phyloP scores from a whole-genome alignment of 306 rosid species.

The Castanea sativa region DNA sequence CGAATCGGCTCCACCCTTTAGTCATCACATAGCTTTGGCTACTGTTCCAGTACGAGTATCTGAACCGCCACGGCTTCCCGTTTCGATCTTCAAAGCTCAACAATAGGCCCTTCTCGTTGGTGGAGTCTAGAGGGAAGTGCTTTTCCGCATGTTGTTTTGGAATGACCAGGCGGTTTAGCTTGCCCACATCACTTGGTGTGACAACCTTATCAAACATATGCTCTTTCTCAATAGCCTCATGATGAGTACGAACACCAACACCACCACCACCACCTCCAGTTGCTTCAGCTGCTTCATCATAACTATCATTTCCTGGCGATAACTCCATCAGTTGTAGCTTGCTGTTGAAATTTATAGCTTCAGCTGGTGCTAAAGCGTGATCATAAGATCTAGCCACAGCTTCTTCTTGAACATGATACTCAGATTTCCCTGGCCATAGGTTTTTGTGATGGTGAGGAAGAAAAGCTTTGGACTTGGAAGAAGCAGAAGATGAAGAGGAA shows the following conservation, averaged over 20 bases:
- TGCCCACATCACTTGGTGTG: slow-evolving; percentile 91
- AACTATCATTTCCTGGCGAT: slow-evolving; percentile 29
- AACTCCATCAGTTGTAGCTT: slow-evolving; percentile 45
- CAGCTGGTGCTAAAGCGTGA: slow-evolving; percentile 31
- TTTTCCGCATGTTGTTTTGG: slow-evolving; percentile 86
- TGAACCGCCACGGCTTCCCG: slow-evolving; percentile 78
- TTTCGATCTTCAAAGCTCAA: slow-evolving; percentile 67
- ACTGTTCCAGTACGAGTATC: slow-evolving; percentile 92
- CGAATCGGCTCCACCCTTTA: slow-evolving; percentile 93
- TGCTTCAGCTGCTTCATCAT: slow-evolving; percentile 16
- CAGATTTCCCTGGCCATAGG: slow-evolving; percentile 19
- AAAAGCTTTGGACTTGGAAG: slow-evolving; percentile 25
- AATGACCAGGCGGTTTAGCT: slow-evolving; percentile 80
- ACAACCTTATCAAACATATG: slow-evolving; percentile 90
- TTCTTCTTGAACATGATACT: neutral
- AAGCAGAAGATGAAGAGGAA: slow-evolving; percentile 25
- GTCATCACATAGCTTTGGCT: slow-evolving; percentile 97
- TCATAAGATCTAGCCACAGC: neutral
- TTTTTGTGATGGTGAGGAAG: slow-evolving; percentile 9
- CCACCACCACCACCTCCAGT: neutral
- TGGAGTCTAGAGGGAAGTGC: slow-evolving; percentile 67
- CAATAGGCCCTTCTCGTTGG: slow-evolving; percentile 75
- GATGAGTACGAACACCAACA: neutral
- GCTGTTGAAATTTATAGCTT: slow-evolving; percentile 26
- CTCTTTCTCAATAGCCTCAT: slow-evolving; percentile 43